Evolutionary conservation across 179 eudicot genomes (phyloP), one percentile per base, ranked within the genome.

Genomic region (Spinacia oleracea): DNA sequence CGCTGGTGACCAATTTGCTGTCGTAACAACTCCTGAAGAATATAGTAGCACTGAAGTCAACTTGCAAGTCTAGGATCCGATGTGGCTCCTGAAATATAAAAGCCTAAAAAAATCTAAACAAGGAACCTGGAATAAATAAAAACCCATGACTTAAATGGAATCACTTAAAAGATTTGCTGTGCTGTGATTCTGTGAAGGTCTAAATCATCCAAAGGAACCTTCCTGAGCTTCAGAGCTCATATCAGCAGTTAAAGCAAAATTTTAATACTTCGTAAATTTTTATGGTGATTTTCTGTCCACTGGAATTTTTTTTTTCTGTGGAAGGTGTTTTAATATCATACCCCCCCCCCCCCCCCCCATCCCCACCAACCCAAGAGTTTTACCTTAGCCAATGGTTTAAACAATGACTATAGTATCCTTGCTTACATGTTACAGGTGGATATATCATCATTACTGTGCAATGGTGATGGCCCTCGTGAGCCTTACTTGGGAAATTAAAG

Each of bases 391-490:
- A 79, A 14, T 23, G 27, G 38, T 51, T 64, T 48, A 12, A 14
- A 62, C 29, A 7, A 48, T 40, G 27, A 65, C 51, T 67, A 20
- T 55, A 29, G 23, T 69, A 23, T 50, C 46, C 27, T 56, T 58
- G 43, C 32, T 53, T 53, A 58, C 53, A 27, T 40, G 50, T 40
- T 83, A 29, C 89, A 96, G 99, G 99, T 93, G 99, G 98, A 89
- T 96, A 81, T 87, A 88, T 70, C 99, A 96, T 89, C 99, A 96
- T 82, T 96, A 96, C 58, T 96, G 89, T 85, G 99, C 99, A 79
- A 96, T 91, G 96, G 86, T 85, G 62, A 93, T 93, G 98, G 97
- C 99, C 76, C 89, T 96, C 56, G 96, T 96, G 83, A 96, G 99
- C 82, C 93, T 96, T 68, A 96, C 99, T 27, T 96, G 99, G 99